These are phyloP conservation scores for Globisporangium echinulatum DNA, from an alignment of 352 stramenopile species.

Conservation along the genomic window DNA sequence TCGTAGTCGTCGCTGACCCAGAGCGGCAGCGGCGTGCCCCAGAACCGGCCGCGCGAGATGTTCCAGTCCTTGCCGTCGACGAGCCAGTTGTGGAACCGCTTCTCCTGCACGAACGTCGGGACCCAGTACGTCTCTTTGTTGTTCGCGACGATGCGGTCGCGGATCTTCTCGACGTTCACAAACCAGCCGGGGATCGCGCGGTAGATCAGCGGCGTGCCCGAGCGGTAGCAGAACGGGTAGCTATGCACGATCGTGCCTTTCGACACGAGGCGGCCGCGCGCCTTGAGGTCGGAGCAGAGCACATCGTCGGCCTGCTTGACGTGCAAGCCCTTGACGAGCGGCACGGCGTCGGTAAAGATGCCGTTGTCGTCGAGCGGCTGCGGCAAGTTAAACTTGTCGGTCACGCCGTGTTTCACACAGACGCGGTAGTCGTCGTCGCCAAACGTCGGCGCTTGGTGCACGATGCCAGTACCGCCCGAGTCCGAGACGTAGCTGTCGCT, in stretches of 20 bases:
- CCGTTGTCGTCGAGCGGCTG: constrained; percentile 97
- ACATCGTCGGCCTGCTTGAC: constrained; percentile 98
- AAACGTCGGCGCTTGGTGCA: constrained; percentile 98
- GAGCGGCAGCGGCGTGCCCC: constrained; percentile 98
- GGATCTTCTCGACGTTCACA: constrained; percentile 97
- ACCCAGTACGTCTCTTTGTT: constrained; percentile 86
- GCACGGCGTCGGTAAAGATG: constrained; percentile 91
- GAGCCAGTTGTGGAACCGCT: constrained; percentile 99
- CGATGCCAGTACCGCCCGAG: constrained; percentile 95
- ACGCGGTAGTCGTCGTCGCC: constrained; percentile 99
- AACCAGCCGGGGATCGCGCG: constrained; percentile 99
- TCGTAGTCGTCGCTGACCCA: constrained; percentile 97
- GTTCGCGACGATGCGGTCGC: constrained; percentile 91
- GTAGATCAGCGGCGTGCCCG: constrained; percentile 99
- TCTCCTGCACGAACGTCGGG: constrained; percentile 94
- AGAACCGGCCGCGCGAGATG: constrained; percentile 97
- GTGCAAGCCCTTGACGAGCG: constrained; percentile 91
- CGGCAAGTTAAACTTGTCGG: constrained; percentile 93
- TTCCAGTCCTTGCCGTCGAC: constrained; percentile 98
- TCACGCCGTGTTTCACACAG: constrained; percentile 93
- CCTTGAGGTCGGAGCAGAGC: constrained; percentile 95
- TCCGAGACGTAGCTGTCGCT: constrained; percentile 98
- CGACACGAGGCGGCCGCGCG: constrained; percentile 90
- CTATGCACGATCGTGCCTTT: constrained; percentile 97
- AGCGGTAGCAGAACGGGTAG: constrained; percentile 99